Base-by-base conservation (phyloP, 176 grass and related monocot genomes). In the Rhynchospora breviuscula region DNA sequence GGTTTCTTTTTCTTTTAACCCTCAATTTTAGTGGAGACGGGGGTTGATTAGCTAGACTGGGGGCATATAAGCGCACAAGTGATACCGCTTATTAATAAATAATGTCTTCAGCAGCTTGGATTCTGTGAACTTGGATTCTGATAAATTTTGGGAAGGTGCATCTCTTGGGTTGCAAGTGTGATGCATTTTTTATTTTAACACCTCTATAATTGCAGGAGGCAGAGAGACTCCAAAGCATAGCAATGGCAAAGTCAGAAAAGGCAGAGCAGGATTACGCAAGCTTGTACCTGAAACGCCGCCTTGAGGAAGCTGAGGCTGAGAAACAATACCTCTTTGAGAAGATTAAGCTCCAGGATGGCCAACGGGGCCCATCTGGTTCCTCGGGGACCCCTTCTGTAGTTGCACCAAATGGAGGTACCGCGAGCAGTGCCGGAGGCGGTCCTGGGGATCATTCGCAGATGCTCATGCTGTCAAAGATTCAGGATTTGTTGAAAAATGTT, bases 221-320 rank as follows among this genome's bases (percentile, higher is more conserved):
- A 0, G 92, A 98, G 89, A 91, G 83, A 67, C 86, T 95, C 21
- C 86, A 91, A 79, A 90, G 89, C 85, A 87, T 94, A 8, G 86
- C 76, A 12, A 72, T 87, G 26, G 90, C 90, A 25, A 98, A 98
- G 81, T 87, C 87, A 7, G 88, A 95, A 82, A 90, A 93, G 76
- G 89, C 90, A 0, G 95, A 92, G 79, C 87, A 91, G 78, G 95
- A 98, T 76, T 91, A 91, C 40, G 89, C 95, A 19, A 91, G 91
- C 69, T 0, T 93, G 83, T 93, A 98, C 87, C 86, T 98, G 1
- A 95, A 90, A 83, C 92, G 87, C 3, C 90, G 90, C 31, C 81
- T 98, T 4, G 95, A 98, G 73, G 95, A 98, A 29, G 95, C 95
- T 1, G 95, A 93, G 84, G 90, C 95, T 0, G 95, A 98, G 89